Percentiles rank a stretch among this genome's conserved stretches.
Conservation (phyloP, 768 basidiomycete species). For the Pleurotus salmoneostramineus region DNA sequence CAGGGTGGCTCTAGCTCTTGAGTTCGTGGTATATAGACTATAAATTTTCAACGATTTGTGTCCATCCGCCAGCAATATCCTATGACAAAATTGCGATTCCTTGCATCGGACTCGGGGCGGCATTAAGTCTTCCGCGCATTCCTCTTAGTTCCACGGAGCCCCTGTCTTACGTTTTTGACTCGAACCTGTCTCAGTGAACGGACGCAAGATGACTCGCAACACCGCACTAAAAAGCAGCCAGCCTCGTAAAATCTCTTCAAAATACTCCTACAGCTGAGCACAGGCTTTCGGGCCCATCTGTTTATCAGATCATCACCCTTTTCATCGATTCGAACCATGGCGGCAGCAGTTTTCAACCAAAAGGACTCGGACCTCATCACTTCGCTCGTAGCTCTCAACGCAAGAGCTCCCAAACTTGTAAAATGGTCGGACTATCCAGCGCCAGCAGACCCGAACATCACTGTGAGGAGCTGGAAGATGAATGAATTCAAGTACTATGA, state of each 20-base stretch:
- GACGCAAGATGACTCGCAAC: too few species aligned
- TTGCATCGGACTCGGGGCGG: too few species aligned
- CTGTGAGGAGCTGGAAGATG: constrained; percentile 92
- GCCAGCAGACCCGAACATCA: constrained; percentile 50
- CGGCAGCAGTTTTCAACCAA: constrained; percentile 10
- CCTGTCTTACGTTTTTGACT: too few species aligned
- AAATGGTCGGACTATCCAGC: constrained; percentile 52
- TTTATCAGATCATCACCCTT: background rate
- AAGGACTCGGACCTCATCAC: constrained; percentile 61
- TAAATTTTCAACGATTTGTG: too few species aligned
- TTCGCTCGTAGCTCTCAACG: constrained; percentile 47
- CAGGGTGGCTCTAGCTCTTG: too few species aligned
- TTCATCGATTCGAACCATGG: constrained; percentile 13
- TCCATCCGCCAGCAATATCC: too few species aligned
- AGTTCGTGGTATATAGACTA: too few species aligned
- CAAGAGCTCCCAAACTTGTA: constrained; percentile 61
- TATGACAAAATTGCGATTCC: too few species aligned
- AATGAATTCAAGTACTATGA: constrained; percentile 94
- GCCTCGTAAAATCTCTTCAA: background rate
- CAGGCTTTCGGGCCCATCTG: background rate
- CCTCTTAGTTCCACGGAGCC: too few species aligned
- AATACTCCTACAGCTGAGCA: background rate
- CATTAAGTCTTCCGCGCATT: too few species aligned
- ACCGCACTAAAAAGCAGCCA: background rate
- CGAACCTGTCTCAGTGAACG: too few species aligned